phyloP scores from a whole-genome alignment of 352 stramenopile species.

The Sclerospora graminicola region DNA sequence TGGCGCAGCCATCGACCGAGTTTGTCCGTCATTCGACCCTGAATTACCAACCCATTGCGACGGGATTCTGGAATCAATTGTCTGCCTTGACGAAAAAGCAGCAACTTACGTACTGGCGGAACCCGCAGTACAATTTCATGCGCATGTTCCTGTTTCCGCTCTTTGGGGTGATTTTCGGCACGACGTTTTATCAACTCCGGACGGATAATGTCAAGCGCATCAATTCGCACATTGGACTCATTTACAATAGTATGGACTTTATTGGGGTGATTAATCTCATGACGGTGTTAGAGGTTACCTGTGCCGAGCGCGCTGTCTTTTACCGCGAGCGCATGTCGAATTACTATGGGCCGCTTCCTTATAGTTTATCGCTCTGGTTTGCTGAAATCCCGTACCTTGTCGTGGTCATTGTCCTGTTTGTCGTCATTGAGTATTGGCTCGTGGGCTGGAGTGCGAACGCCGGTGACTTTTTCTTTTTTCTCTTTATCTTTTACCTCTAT shows the following conservation, averaged over 20 bases:
- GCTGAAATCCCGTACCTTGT: slow-evolving; percentile 55
- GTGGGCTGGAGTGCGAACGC: slow-evolving; percentile 27
- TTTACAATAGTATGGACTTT: slow-evolving; percentile 68
- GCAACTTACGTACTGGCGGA: slow-evolving; percentile 41
- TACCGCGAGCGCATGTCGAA: slow-evolving; percentile 59
- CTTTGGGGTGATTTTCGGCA: slow-evolving; percentile 53
- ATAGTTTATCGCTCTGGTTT: slow-evolving; percentile 52
- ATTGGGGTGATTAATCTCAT: slow-evolving; percentile 52
- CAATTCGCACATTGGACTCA: slow-evolving; percentile 57
- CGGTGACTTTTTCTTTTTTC: slow-evolving; percentile 33
- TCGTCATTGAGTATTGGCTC: slow-evolving; percentile 57
- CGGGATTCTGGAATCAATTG: slow-evolving; percentile 29
- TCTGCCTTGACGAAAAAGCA: slow-evolving; percentile 18
- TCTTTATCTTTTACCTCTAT: slow-evolving; percentile 48
- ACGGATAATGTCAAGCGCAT: slow-evolving; percentile 22
- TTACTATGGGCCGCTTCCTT: slow-evolving; percentile 60
- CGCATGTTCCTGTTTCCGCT: slow-evolving; percentile 49
- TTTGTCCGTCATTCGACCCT: slow-evolving; percentile 36
- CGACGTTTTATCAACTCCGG: slow-evolving; percentile 44
- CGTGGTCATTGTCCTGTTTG: slow-evolving; percentile 34
- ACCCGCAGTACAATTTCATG: slow-evolving; percentile 56
- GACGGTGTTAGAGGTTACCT: slow-evolving; percentile 41
- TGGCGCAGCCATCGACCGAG: slow-evolving; percentile 13
- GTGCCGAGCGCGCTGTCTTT: slow-evolving; percentile 35
- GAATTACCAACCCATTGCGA: slow-evolving; percentile 36